Evolutionary conservation across 192 early-diverging fungal genomes (phyloP).

Genomic region (Rhizoclosmatium sp.): DNA sequence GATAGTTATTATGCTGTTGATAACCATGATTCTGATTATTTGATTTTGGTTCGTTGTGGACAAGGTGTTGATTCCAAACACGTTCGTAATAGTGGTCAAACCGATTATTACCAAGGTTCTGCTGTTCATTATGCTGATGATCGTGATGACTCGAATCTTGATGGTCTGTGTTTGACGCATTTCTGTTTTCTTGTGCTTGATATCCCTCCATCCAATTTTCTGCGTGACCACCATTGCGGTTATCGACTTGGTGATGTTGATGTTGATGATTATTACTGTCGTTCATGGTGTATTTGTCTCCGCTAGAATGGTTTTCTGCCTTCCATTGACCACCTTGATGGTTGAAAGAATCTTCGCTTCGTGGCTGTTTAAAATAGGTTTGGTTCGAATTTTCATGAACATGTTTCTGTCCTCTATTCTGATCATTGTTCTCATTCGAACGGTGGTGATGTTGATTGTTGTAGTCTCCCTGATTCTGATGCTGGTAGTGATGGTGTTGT

Average conservation of each 20-base stretch:
- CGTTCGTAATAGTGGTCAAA: no score
- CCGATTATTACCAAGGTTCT: no score
- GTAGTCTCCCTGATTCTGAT: not conserved
- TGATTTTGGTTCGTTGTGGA: no score
- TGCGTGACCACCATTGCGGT: no score
- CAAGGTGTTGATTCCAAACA: no score
- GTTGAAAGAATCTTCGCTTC: no score
- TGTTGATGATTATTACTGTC: not conserved
- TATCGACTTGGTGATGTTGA: no score
- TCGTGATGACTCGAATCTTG: not conserved
- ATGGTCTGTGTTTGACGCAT: not conserved
- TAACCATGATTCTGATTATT: not conserved
- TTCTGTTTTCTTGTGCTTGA: no score
- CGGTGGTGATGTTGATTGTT: slow-evolving; percentile 5
- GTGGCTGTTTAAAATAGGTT: not conserved
- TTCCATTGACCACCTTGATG: no score
- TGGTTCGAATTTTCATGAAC: not conserved
- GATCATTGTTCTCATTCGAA: not conserved
- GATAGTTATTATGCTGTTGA: not conserved
- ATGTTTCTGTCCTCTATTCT: not conserved
- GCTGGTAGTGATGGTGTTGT: not conserved
- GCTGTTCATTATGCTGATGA: not conserved
- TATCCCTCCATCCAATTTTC: no score
- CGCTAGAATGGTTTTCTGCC: not conserved
- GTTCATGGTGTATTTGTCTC: not conserved